Evolutionary conservation across 2,329 filamentous ascomycete species (phyloP).

Genomic region (Fusarium sp.): DNA sequence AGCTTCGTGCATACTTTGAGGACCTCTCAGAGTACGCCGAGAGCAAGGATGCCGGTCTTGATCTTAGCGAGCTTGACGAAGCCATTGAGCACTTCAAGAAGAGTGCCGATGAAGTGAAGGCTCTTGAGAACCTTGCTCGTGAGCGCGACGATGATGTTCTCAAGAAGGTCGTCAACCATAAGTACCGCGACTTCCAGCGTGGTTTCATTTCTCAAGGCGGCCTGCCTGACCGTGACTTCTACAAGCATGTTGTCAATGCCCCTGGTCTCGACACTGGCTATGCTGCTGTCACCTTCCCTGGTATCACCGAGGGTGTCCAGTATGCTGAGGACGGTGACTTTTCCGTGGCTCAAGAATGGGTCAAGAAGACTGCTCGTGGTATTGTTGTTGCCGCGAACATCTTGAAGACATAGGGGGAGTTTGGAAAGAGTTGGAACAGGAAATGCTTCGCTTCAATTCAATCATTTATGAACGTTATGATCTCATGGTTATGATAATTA

Average conservation of each 20-base stretch:
- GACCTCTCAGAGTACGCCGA: slow-evolving; percentile 48
- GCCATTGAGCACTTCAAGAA: slow-evolving; percentile 51
- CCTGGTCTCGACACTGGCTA: slow-evolving; percentile 59
- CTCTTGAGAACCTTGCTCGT: slow-evolving; percentile 45
- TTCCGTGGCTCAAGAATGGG: slow-evolving; percentile 47
- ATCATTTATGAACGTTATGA: slow-evolving; percentile 15
- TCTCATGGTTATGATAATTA: background rate
- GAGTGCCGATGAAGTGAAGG: slow-evolving; percentile 46
- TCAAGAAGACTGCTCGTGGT: slow-evolving; percentile 47
- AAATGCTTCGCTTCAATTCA: background rate
- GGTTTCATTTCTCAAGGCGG: slow-evolving; percentile 60
- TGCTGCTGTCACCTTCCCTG: slow-evolving; percentile 56
- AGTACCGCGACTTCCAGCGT: slow-evolving; percentile 59
- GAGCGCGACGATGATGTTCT: slow-evolving; percentile 42
- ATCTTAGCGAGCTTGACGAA: slow-evolving; percentile 49
- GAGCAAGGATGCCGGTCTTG: slow-evolving; percentile 47
- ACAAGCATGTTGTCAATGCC: slow-evolving; percentile 57
- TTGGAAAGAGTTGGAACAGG: rapidly evolving
- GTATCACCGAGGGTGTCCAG: slow-evolving; percentile 73
- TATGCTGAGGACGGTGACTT: slow-evolving; percentile 51
- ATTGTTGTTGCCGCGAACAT: slow-evolving; percentile 49
- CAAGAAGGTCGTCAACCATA: slow-evolving; percentile 54
- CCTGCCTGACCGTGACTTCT: slow-evolving; percentile 56
- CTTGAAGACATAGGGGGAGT: slow-evolving; percentile 34
- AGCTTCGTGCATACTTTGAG: slow-evolving; percentile 51